Conservation (phyloP, 495 filamentous ascomycete species). For the Patellaria atrata region DNA sequence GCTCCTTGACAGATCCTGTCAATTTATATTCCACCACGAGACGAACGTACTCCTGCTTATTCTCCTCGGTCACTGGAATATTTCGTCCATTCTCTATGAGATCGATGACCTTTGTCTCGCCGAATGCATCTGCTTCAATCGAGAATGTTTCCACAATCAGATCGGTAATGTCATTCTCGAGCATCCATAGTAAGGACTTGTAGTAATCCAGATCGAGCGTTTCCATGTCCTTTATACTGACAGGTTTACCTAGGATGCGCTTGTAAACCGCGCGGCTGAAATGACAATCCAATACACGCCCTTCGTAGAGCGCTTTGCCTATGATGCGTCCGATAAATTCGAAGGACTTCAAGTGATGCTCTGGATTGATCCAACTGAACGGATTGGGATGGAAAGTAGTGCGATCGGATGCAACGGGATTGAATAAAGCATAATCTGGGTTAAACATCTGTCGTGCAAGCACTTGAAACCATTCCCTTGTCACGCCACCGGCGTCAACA, state of each 20-base stretch:
- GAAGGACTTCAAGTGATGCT: conserved; percentile 97
- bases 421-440: conserved; percentile 91
- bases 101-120: conserved; percentile 73
- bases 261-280: conserved; percentile 99
- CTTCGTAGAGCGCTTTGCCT: conserved; percentile 95
- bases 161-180: conserved; percentile 97
- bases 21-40: conserved; percentile 88
- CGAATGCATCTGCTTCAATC: conserved; percentile 83
- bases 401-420: conserved; percentile 90
- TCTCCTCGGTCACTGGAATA: conserved; percentile 89
- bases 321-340: conserved; percentile 99
- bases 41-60: conserved; percentile 95
- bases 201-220: conserved; percentile 97
- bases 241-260: conserved; percentile 81
- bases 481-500: conserved; percentile 95
- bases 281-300: conserved; percentile 91
- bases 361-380: conserved; percentile 79
- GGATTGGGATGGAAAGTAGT: conserved; percentile 98
- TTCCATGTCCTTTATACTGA: conserved; percentile 99
- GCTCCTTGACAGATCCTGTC: conserved; percentile 76
- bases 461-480: conserved; percentile 98
- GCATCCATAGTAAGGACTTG: conserved; percentile 98
- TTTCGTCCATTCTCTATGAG: conserved; percentile 77
- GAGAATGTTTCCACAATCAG: conserved; percentile 97
- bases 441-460: conserved; percentile 98